A percentile compares a stretch with the other conserved stretches of the same genome.
These are phyloP conservation scores for Boletus reticulatus DNA, from an alignment of 768 basidiomycete species.

Conservation along the genomic window DNA sequence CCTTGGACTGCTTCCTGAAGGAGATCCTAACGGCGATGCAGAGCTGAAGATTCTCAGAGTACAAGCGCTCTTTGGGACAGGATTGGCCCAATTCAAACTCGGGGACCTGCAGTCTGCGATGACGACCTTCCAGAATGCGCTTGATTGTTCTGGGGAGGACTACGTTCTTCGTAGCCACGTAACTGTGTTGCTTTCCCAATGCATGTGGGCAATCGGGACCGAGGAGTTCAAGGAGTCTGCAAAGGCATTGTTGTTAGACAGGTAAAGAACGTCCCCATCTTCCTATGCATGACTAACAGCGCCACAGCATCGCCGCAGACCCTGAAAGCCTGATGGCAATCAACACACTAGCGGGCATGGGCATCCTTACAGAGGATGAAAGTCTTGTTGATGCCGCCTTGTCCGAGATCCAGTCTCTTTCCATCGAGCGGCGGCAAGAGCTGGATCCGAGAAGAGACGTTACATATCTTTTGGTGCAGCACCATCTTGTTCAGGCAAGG, in stretches of 20 bases:
- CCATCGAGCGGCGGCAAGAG: constrained; percentile 58
- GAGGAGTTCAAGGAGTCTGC: constrained; percentile 77
- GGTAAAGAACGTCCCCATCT: constrained; percentile 45
- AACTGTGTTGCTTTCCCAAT: constrained; percentile 76
- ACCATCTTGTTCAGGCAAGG: constrained; percentile 72
- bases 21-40: constrained; percentile 32
- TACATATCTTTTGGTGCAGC: constrained; percentile 66
- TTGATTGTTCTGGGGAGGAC: constrained; percentile 53
- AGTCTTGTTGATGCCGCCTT: constrained; percentile 82
- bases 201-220: constrained; percentile 78
- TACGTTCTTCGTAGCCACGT: constrained; percentile 59
- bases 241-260: constrained; percentile 76
- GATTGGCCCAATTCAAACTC: constrained; percentile 66
- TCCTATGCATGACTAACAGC: constrained; percentile 13
- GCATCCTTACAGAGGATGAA: constrained; percentile 75
- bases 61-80: constrained; percentile 69
- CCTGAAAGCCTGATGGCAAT: constrained; percentile 79
- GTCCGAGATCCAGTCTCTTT: constrained; percentile 71
- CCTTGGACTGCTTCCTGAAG: constrained; percentile 63
- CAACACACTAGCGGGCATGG: constrained; percentile 86
- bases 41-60: constrained; percentile 46
- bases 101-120: constrained; percentile 64
- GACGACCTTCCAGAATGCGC: constrained; percentile 61
- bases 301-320: constrained; percentile 67
- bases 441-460: constrained; percentile 73